Evolutionary conservation across 2,329 filamentous ascomycete genomes (phyloP), one percentile per base, ranked within the genome.

Genomic region (Dissoconium aciculare): DNA sequence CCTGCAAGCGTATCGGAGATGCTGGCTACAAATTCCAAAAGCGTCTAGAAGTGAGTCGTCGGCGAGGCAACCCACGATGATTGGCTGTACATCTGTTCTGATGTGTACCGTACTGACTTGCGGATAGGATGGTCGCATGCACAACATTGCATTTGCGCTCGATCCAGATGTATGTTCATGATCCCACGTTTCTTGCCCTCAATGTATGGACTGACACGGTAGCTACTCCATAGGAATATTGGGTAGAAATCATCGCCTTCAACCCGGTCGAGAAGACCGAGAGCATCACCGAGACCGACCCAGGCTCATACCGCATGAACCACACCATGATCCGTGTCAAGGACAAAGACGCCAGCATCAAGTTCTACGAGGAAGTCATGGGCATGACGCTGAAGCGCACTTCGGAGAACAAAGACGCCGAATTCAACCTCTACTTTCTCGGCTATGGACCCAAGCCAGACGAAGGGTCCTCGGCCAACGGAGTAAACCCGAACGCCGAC

Each of bases 281-380:
- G 50, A 62, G 65, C 30, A 60, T 79, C 33, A 76, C 69, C 34
- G 68, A 71, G 28, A 93, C 85, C 0, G 78, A 94, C 45, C 57
- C 74, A 0, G 54, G 57, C 11, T 80, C 72, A 2, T 95, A 95
- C 56, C 74, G 78, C 17, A 60, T 75, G 67, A 85, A 89, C 60
- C 81, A 89, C 60, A 84, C 80, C 34, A 95, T 95, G 89, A 71
- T 98, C 45, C 80, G 89, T 16, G 78, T 95, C 59, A 95, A 94
- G 47, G 62, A 65, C 38, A 54, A 58, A 28, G 56, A 65, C 28
- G 57, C 49, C 30, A 60, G 55, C 5, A 49, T 66, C 29, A 55
- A 55, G 4, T 67, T 66, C 46, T 67, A 67, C 49, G 43, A 87
- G 55, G 82, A 94, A 5, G 67, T 81, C 15, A 66, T 95, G 57